Conservation (phyloP, 2,329 filamentous ascomycete species). For the Fonsecaea erecta region DNA sequence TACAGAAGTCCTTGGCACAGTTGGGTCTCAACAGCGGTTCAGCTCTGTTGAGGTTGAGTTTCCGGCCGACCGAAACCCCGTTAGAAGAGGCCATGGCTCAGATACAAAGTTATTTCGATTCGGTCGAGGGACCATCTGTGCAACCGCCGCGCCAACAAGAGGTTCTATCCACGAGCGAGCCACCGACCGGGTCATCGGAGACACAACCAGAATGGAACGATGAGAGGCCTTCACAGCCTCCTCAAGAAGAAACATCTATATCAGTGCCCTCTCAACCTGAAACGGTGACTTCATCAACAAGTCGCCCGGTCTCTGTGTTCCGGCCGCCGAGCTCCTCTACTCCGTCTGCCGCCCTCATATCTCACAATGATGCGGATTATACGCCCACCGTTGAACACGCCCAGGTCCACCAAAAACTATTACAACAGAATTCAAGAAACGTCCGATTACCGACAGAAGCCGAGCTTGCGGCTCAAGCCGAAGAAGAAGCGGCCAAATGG, state of each 20-base stretch:
- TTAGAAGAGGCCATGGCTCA: constrained; percentile 83
- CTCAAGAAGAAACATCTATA: constrained; percentile 17
- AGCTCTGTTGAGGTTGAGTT: constrained; percentile 76
- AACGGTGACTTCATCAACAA: constrained; percentile 35
- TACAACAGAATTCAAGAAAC: constrained; percentile 76
- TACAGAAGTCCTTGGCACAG: constrained; percentile 87
- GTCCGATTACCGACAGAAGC: constrained; percentile 79
- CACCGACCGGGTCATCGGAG: constrained; percentile 27
- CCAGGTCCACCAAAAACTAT: constrained; percentile 75
- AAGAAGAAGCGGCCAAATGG: constrained; percentile 68
- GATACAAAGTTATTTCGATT: constrained; percentile 67
- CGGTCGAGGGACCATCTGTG: constrained; percentile 21
- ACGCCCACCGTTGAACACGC: constrained; percentile 83
- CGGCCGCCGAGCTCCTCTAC: constrained; percentile 72
- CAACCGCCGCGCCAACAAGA: constrained; percentile 7
- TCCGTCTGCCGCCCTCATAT: constrained; percentile 72
- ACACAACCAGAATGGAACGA: constrained; percentile 25
- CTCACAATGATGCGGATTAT: constrained; percentile 75
- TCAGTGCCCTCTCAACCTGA: constrained; percentile 31
- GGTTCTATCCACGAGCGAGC: constrained; percentile 14
- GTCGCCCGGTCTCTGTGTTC: constrained; percentile 71
- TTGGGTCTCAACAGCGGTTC: constrained; percentile 85
- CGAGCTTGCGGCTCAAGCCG: constrained; percentile 73
- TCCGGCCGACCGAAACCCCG: constrained; percentile 74
- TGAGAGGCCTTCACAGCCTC: constrained; percentile 22